A percentile compares a stretch with the other conserved stretches of the same genome.
Conservation (phyloP, 345 rosid genomes). For the Populus davidiana region DNA sequence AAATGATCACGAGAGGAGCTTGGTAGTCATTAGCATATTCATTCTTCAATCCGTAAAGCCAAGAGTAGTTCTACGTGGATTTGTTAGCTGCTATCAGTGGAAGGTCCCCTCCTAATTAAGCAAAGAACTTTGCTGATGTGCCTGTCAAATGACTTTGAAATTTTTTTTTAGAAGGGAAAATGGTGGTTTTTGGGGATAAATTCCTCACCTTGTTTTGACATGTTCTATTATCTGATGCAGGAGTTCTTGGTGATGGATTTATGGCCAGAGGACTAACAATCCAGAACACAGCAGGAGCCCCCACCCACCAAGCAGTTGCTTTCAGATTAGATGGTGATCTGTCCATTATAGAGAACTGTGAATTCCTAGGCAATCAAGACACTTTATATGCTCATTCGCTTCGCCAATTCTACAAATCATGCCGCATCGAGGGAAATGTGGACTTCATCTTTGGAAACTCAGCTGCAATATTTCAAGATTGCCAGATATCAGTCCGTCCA, state of each 20-base stretch:
- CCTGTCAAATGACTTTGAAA: neutral
- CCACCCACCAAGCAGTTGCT: constrained; percentile 90
- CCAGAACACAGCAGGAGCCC: constrained; percentile 80
- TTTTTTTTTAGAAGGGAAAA: neutral
- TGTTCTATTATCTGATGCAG: constrained; percentile 32
- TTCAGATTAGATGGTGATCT: constrained; percentile 84
- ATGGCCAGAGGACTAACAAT: constrained; percentile 85
- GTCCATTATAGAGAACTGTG: constrained; percentile 70
- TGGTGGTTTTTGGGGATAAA: neutral
- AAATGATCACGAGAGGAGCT: neutral
- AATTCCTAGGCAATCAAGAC: constrained; percentile 88
- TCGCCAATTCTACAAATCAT: constrained; percentile 78
- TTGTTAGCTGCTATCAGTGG: too few relatives aligned
- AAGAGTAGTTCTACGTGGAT: too few relatives aligned
- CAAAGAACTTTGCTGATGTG: neutral
- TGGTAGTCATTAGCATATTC: neutral
- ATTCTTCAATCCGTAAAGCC: too few relatives aligned
- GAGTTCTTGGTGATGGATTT: constrained; percentile 88
- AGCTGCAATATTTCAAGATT: constrained; percentile 74
- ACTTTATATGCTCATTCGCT: constrained; percentile 81
- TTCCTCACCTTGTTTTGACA: neutral
- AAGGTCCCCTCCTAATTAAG: neutral
- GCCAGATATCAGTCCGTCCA: constrained; percentile 54
- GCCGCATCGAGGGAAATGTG: constrained; percentile 81
- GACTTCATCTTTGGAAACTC: constrained; percentile 94